These are phyloP conservation scores for Rhizomucor miehei DNA, from an alignment of 371 early-diverging fungal genomes.

Conservation along the genomic window DNA sequence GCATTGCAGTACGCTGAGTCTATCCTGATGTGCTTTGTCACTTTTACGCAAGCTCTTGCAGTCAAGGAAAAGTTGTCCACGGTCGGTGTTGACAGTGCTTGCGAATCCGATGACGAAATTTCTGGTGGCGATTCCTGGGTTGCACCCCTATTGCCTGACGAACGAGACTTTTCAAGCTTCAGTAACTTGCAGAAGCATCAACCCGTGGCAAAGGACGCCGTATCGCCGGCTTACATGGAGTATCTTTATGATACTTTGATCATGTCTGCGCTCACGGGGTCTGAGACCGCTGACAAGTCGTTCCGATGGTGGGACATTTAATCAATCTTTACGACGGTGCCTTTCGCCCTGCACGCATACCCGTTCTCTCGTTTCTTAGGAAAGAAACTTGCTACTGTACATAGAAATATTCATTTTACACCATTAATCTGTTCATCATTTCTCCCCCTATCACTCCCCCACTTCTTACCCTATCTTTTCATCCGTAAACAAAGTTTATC, in stretches of 20 bases:
- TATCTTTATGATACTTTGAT: conserved; percentile 44
- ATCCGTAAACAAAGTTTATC: conserved; percentile 6
- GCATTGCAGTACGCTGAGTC: conserved; percentile 21
- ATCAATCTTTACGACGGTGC: neutral
- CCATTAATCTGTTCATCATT: no score
- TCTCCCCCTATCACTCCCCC: no score
- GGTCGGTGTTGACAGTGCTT: neutral
- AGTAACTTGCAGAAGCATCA: conserved; percentile 5
- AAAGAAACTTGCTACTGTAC: no score
- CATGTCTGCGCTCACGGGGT: conserved; percentile 29
- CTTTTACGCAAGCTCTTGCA: conserved; percentile 19
- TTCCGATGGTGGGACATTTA: conserved; percentile 43
- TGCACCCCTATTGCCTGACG: conserved; percentile 29
- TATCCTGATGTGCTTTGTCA: conserved; percentile 26
- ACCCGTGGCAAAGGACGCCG: conserved; percentile 1
- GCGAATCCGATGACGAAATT: conserved; percentile 1
- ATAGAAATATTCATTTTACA: no score
- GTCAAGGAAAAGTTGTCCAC: conserved; percentile 4
- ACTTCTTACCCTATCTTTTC: neutral
- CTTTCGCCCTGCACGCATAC: no score
- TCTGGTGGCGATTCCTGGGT: conserved; percentile 8
- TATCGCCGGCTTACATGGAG: conserved; percentile 33
- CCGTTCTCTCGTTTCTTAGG: no score
- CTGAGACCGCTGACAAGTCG: conserved; percentile 21
- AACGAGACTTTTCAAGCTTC: conserved; percentile 26